Percentiles rank a stretch among this genome's conserved stretches.
These are phyloP conservation scores for Flaveria sonorensis DNA, from an alignment of 129 eudicot species.

Conservation along the genomic window DNA sequence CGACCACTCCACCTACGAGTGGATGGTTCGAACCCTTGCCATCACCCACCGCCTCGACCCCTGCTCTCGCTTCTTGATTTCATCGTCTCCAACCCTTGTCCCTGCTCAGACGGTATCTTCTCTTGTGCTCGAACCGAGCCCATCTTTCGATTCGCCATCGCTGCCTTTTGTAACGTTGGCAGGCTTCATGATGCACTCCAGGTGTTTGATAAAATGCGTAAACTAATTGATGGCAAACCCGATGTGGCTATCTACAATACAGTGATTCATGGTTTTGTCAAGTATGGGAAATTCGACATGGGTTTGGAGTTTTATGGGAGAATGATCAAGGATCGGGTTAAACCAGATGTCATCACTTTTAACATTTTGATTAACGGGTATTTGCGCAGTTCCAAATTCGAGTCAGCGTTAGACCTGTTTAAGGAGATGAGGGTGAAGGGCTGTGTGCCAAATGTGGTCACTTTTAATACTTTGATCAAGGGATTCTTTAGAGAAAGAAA, in stretches of 20 bases:
- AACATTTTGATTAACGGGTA: constrained; percentile 75
- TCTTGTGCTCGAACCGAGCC: constrained; percentile 71
- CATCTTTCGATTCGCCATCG: constrained; percentile 66
- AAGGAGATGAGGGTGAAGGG: constrained; percentile 82
- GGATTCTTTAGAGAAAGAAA: constrained; percentile 78
- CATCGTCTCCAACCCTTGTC: constrained; percentile 82
- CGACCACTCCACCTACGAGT: constrained; percentile 79
- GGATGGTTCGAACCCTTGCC: constrained; percentile 70
- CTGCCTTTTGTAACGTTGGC: constrained; percentile 62
- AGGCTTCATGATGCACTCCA: constrained; percentile 59
- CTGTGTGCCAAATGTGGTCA: constrained; percentile 80
- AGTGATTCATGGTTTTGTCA: constrained; percentile 72
- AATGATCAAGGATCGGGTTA: constrained; percentile 71
- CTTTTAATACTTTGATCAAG: constrained; percentile 78
- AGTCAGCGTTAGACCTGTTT: constrained; percentile 65
- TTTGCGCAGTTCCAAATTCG: constrained; percentile 56
- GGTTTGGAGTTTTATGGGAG: constrained; percentile 62
- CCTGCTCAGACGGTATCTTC: constrained; percentile 88
- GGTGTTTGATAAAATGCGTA: constrained; percentile 66
- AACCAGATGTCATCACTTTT: constrained; percentile 73
- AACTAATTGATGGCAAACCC: constrained; percentile 75
- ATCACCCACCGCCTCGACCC: constrained; percentile 62
- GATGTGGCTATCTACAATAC: constrained; percentile 59
- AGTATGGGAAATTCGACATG: constrained; percentile 43
- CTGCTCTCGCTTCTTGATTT: constrained; percentile 46